A percentile compares a stretch with the other conserved stretches of the same genome.
These are phyloP conservation scores for Bimuria novae-zelandiae DNA, from an alignment of 2,329 filamentous ascomycete species.

Conservation along the genomic window DNA sequence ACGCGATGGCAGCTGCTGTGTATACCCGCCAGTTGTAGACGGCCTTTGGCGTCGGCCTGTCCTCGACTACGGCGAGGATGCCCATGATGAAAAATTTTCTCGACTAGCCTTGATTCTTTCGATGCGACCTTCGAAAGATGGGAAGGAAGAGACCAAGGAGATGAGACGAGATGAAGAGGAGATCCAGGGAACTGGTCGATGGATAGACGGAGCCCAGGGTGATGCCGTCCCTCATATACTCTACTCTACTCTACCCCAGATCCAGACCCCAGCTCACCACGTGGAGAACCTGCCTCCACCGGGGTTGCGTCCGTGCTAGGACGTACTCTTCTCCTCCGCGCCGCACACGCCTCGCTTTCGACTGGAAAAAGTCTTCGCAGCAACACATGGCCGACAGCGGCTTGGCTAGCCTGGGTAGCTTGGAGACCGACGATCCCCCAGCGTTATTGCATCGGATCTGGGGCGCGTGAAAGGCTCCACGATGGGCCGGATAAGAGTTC, in stretches of 20 bases:
- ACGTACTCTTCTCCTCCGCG: neutral
- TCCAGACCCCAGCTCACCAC: conserved; percentile 2
- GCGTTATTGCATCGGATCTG: neutral
- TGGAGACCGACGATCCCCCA: neutral
- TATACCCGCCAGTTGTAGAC: conserved; percentile 67
- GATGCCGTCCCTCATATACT: conserved; percentile 15
- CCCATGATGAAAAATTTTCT: conserved; percentile 31
- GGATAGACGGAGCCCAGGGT: conserved; percentile 6
- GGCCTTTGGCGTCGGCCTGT: conserved; percentile 58
- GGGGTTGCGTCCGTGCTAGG: conserved; percentile 1
- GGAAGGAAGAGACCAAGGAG: neutral
- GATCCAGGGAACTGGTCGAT: conserved; percentile 6
- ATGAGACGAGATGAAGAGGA: neutral
- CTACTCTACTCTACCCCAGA: conserved; percentile 11
- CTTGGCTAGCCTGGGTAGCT: neutral
- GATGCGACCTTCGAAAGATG: neutral
- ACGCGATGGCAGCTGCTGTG: conserved; percentile 58
- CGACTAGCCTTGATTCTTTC: too few relatives aligned
- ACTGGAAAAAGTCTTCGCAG: conserved; percentile 4
- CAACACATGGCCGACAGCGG: neutral
- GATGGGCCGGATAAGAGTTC: conserved; percentile 3
- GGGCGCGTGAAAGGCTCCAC: neutral
- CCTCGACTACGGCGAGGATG: conserved; percentile 42
- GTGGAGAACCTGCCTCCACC: conserved; percentile 7
- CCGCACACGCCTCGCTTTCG: neutral